Evolutionary conservation across 2,329 filamentous ascomycete species (phyloP), one percentile per base, ranked within the genome.

Genomic region (Chaetomiaceae sp.): DNA sequence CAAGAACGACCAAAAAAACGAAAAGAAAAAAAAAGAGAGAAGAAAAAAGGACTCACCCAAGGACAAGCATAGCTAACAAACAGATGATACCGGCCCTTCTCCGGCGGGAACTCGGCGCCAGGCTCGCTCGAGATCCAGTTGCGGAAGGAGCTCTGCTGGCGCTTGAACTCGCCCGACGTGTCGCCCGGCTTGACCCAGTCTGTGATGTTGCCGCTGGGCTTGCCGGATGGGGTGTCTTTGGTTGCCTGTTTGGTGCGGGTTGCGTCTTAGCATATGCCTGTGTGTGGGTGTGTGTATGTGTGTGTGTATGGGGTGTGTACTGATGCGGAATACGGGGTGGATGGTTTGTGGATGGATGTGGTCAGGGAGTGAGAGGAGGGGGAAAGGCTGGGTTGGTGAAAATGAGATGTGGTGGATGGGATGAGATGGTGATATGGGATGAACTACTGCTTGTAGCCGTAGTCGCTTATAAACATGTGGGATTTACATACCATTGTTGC

Each of bases 51-150:
- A 55, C 70, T 47, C 60, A 75, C 85, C 91, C 91, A 96, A 4
- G 91, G 91, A 69, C 91, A 96, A 6, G 91, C 91, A 70, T 95
- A 96, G 63, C 86, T 92, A 59, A 96, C 86, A 66, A 92, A 99
- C 61, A 99, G 82, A 71, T 99, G 93, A 68, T 99, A 99, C 50
- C 93, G 80, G 47, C 80, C 89, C 71, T 88, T 89, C 71, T 97
- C 92, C 1, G 89, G 80, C 5, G 89, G 87, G 61, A 90, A 96
- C 67, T 84, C 72, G 5, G 88, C 85, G 37, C 80, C 84, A 1
- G 81, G 70, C 60, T 88, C 81, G 56, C 77, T 80, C 27, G 86
- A 89, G 68, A 96, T 87, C 68, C 75, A 87, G 68, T 86, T 81
- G 53, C 93, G 83, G 72, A 97, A 97, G 49, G 82, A 78, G 54